Conservation (phyloP, 2,329 filamentous ascomycete species). For the Byssochlamys sp. region DNA sequence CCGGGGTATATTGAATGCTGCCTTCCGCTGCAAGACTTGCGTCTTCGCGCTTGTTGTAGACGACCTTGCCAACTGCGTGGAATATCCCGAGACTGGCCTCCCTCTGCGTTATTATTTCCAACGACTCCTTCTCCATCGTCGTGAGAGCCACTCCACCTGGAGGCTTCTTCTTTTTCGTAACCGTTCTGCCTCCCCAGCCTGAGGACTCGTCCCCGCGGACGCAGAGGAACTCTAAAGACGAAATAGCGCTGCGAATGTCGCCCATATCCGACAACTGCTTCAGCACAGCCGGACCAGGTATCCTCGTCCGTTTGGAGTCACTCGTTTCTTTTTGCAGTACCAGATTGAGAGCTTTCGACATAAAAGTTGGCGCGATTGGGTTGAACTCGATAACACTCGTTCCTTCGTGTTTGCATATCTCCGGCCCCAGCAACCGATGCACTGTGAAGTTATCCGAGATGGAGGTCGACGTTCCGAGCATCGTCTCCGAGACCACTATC, state of each 20-base stretch:
- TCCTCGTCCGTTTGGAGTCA: slow-evolving; percentile 62
- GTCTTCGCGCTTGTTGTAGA: slow-evolving; percentile 85
- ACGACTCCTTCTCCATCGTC: slow-evolving; percentile 64
- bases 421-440: slow-evolving; percentile 76
- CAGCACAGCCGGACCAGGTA: slow-evolving; percentile 68
- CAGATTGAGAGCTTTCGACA: slow-evolving; percentile 73
- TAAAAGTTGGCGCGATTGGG: slow-evolving; percentile 72
- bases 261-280: slow-evolving; percentile 75
- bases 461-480: slow-evolving; percentile 74
- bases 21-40: slow-evolving; percentile 22
- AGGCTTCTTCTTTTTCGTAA: slow-evolving; percentile 52
- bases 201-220: slow-evolving; percentile 65
- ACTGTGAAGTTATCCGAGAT: slow-evolving; percentile 86
- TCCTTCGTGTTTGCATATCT: slow-evolving; percentile 71
- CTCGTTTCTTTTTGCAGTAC: slow-evolving; percentile 77
- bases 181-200: slow-evolving; percentile 65
- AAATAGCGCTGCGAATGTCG: slow-evolving; percentile 85
- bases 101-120: slow-evolving; percentile 73
- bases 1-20: slow-evolving; percentile 41
- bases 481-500: slow-evolving; percentile 82
- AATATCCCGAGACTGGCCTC: slow-evolving; percentile 90
- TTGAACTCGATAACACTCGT: slow-evolving; percentile 85
- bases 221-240: slow-evolving; percentile 84
- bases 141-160: slow-evolving; percentile 49
- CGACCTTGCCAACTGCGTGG: slow-evolving; percentile 87